Base-by-base conservation (phyloP, 805 yeast species). In the Metschnikowia koreensis region DNA sequence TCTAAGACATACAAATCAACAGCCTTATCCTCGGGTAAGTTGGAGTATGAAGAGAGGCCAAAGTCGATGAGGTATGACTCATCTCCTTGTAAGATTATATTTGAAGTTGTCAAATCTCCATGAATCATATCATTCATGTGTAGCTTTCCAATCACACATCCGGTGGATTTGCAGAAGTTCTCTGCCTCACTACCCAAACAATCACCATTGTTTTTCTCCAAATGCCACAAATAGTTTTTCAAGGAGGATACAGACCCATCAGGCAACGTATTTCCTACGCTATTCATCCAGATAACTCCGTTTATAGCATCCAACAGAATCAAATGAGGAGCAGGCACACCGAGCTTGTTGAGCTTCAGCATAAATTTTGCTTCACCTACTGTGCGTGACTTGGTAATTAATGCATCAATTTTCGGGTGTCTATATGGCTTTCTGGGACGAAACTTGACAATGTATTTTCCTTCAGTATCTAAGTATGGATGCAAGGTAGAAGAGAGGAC, bases 1-100 rank as follows among this genome's bases (percentile, higher is more conserved):
- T 94, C 99, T 54, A 94, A 70, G 10, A 94, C 98, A 61, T 94
- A 94, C 53, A 94, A 68, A 67, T 94, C 99, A n/a, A 94, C 99
- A 3, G 98, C 98, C 67, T 89, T 91, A 63, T 93, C 98, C 61
- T 94, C 99, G 0, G 87, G 80, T 55, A 90, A 66, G 1, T 79
- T 77, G 0, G 96, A 83, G 51, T 83, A 83, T 11, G 91, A 82
- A 1, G 96, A 87, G 16, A 94, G 75, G 0, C 99, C 99, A 70
- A 94, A 94, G 65, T 94, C 99, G 49, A 94, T 94, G 57, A 94
- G 68, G 34, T 74, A 80, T 0, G 96, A 90, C 7, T 55, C 60
- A 8, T 45, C 54, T 4, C 57, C 54, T 45, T 68, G 65, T 13
- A 92, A 63, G 42, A 94, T 79, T 27, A 91, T 81, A 62, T 94